phyloP scores from a whole-genome alignment of 257 asterid genomes.

The Solanum clarkiae region DNA sequence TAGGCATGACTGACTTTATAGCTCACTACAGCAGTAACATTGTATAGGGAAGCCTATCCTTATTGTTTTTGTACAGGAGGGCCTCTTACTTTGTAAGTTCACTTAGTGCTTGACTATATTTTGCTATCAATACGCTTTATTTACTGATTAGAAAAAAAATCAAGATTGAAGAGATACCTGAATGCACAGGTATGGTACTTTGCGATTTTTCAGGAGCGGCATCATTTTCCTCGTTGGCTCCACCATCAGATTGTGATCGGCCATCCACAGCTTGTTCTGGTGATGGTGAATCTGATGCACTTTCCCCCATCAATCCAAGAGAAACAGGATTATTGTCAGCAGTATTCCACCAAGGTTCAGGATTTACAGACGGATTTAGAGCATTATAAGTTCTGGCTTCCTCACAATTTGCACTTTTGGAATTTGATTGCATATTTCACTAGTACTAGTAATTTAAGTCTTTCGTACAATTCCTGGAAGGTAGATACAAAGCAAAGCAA shows the following conservation, averaged over 20 bases:
- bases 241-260: constrained; percentile 58
- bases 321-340: constrained; percentile 26
- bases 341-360: constrained; percentile 50
- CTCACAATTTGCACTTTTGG: constrained; percentile 28
- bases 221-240: constrained; percentile 44
- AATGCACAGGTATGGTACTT: constrained; percentile 18
- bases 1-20: not conserved
- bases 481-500: not conserved
- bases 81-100: not conserved
- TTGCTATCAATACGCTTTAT: not conserved
- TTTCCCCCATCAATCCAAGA: constrained; percentile 32
- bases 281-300: constrained; percentile 57
- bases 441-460: not conserved
- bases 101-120: not conserved
- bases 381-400: constrained; percentile 21
- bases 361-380: constrained; percentile 14
- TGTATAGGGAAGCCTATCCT: not conserved
- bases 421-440: constrained; percentile 43
- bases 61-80: not conserved
- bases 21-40: not conserved
- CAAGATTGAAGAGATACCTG: constrained; percentile 24
- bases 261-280: constrained; percentile 56
- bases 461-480: not conserved
- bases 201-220: constrained; percentile 36
- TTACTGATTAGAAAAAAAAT: not conserved